Percentiles rank a stretch among this genome's conserved stretches.
phyloP scores from a whole-genome alignment of 2,329 filamentous ascomycete genomes.

The Cladophialophora chaetospira region DNA sequence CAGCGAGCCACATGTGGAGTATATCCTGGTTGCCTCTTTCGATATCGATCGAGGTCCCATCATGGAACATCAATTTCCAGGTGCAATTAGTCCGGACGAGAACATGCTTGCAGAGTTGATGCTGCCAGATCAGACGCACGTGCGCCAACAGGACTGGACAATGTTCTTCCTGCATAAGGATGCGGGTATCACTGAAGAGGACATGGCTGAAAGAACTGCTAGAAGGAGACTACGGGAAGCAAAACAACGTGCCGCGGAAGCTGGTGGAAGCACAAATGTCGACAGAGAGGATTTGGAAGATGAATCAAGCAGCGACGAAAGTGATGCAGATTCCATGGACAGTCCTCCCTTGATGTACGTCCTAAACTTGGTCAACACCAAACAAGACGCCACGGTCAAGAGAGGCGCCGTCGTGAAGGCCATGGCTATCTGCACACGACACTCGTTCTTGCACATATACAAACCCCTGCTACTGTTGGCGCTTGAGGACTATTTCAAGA shows the following conservation, averaged over 20 bases:
- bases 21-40: slow-evolving; percentile 95
- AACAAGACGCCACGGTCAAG: slow-evolving; percentile 69
- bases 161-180: slow-evolving; percentile 99
- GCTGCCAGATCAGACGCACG: slow-evolving; percentile 94
- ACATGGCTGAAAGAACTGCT: slow-evolving; percentile 57
- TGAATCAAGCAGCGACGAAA: slow-evolving; percentile 51
- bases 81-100: slow-evolving; percentile 93
- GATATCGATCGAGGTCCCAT: slow-evolving; percentile 94
- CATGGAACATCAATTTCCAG: slow-evolving; percentile 98
- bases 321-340: slow-evolving; percentile 71
- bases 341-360: slow-evolving; percentile 95
- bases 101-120: slow-evolving; percentile 98
- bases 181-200: slow-evolving; percentile 76
- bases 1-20: slow-evolving; percentile 93
- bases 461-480: slow-evolving; percentile 92
- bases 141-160: slow-evolving; percentile 95
- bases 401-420: slow-evolving; percentile 94
- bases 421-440: slow-evolving; percentile 97
- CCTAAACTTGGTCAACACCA: slow-evolving; percentile 95
- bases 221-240: slow-evolving; percentile 44
- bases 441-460: slow-evolving; percentile 98
- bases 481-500: slow-evolving; percentile 95
- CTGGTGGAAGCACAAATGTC: slow-evolving; percentile 46
- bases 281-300: slow-evolving; percentile 47
- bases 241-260: slow-evolving; percentile 41